Base-by-base conservation (phyloP, 1,284 basidiomycete species). In the Ganoderma boninense region DNA sequence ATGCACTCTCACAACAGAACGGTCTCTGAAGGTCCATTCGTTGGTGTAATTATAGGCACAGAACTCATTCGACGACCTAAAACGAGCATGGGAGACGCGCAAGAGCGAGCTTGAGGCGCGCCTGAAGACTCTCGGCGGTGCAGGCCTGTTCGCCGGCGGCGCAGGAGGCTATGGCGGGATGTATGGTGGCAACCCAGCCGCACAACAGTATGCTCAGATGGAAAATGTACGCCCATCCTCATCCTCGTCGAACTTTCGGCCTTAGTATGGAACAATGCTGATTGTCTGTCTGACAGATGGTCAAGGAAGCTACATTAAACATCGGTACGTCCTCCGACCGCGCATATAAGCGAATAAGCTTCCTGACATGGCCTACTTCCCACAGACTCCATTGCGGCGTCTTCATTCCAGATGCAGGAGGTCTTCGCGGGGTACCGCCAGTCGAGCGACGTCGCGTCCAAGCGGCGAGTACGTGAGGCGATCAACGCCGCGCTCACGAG, bases 381-480 rank as follows among this genome's bases (percentile, higher is more conserved):
- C 46, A 2, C 64, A 83, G 82, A 82, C 64, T 77, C 79, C 2
- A 75, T 83, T 26, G 81, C 81, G 11, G 82, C 82, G 5, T 78
- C 80, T 2, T 71, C 78, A 8, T 79, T 82, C 76, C 82, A 84
- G 74, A 79, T 83, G 80, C 75, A 80, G 40, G 82, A 84, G 66
- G 80, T 81, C 5, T 79, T 77, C 60, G 62, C 68, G 26, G 81
- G 81, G 2, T 83, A 84, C 68, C 80, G 82, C 23, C 82, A 82
- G 66, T 83, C 82, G n/a, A 75, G 78, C 46, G 83, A 84, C 67
- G 61, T 80, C 26, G 81, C 82, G 16, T 81, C 80, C 64, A 82
- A 81, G 71, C 77, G 80, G n/a, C 80, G 83, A 18, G 83, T 84
- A 6, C 79, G 82, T 20, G 82, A 84, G 71, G 77, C 79, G 32